Evolutionary conservation across 2,329 filamentous ascomycete genomes (phyloP).

Genomic region (Helotiales sp.): DNA sequence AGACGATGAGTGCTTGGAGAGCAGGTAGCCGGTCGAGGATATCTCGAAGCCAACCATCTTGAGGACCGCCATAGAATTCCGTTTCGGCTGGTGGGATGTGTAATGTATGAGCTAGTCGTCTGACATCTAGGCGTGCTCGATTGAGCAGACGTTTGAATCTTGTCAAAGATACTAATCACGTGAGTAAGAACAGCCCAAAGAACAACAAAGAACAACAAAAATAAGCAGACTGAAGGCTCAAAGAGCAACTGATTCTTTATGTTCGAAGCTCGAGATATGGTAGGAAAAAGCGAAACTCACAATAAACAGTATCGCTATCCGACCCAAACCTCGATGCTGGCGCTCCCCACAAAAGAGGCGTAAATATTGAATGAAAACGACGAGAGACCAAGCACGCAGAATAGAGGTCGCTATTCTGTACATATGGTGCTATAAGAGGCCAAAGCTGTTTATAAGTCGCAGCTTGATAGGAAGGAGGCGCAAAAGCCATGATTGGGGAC

Average conservation of each 20-base stretch:
- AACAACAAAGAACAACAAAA: not conserved
- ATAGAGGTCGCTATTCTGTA: slow-evolving; percentile 20
- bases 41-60: slow-evolving; percentile 24
- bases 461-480: slow-evolving; percentile 23
- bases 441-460: slow-evolving; percentile 22
- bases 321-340: slow-evolving; percentile 21
- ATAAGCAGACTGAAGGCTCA: no score
- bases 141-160: slow-evolving; percentile 22
- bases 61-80: slow-evolving; percentile 24
- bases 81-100: slow-evolving; percentile 24
- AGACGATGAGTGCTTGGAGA: slow-evolving; percentile 24
- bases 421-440: slow-evolving; percentile 23
- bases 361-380: slow-evolving; percentile 22
- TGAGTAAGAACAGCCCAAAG: not conserved
- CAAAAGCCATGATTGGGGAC: slow-evolving; percentile 12
- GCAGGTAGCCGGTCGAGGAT: slow-evolving; percentile 21
- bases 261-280: not conserved
- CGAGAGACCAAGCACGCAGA: slow-evolving; percentile 21
- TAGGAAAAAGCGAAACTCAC: slow-evolving; percentile 14
- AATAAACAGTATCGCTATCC: slow-evolving; percentile 22
- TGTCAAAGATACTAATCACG: slow-evolving; percentile 18
- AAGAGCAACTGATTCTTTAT: not conserved
- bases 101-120: slow-evolving; percentile 19
- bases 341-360: slow-evolving; percentile 23
- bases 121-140: slow-evolving; percentile 18